Conservation (phyloP, 495 filamentous ascomycete species). For the Annulohypoxylon nitens region DNA sequence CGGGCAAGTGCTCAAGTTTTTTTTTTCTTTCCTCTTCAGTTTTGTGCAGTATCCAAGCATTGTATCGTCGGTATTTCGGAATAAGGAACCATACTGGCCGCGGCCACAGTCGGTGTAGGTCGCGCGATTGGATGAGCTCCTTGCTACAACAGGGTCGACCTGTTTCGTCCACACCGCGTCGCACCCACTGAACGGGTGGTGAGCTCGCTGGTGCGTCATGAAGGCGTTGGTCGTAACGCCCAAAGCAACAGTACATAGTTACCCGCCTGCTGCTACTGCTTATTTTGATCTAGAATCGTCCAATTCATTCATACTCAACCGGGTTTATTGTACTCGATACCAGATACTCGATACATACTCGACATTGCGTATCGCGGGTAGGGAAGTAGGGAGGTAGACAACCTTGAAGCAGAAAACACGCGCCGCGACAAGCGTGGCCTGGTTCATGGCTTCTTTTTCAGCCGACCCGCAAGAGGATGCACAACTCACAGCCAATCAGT, state of each 20-base stretch:
- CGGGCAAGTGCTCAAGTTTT: slow-evolving; percentile 43
- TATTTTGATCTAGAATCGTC: slow-evolving; percentile 42
- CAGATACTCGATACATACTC: neutral
- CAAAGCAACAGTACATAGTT: slow-evolving; percentile 25
- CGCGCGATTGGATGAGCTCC: slow-evolving; percentile 41
- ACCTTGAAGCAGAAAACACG: slow-evolving; percentile 28
- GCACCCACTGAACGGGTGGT: slow-evolving; percentile 33
- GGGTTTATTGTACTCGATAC: slow-evolving; percentile 18
- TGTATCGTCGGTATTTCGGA: slow-evolving; percentile 44
- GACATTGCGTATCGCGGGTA: slow-evolving; percentile 48
- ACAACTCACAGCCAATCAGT: slow-evolving; percentile 44
- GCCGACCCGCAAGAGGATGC: slow-evolving; percentile 45
- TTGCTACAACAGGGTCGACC: slow-evolving; percentile 36
- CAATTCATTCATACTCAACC: slow-evolving; percentile 31
- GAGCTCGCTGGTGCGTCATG: slow-evolving; percentile 42
- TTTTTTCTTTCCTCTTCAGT: neutral
- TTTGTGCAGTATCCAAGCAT: neutral
- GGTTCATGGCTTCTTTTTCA: slow-evolving; percentile 27
- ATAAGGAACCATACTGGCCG: slow-evolving; percentile 28
- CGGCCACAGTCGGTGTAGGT: slow-evolving; percentile 41
- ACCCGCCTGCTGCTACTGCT: slow-evolving; percentile 21
- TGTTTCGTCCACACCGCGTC: slow-evolving; percentile 47
- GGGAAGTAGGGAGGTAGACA: neutral
- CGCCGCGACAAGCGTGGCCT: slow-evolving; percentile 48
- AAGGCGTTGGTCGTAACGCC: slow-evolving; percentile 26